Evolutionary conservation across 495 filamentous ascomycete genomes (phyloP).

Genomic region (Aspergillus asperescens): DNA sequence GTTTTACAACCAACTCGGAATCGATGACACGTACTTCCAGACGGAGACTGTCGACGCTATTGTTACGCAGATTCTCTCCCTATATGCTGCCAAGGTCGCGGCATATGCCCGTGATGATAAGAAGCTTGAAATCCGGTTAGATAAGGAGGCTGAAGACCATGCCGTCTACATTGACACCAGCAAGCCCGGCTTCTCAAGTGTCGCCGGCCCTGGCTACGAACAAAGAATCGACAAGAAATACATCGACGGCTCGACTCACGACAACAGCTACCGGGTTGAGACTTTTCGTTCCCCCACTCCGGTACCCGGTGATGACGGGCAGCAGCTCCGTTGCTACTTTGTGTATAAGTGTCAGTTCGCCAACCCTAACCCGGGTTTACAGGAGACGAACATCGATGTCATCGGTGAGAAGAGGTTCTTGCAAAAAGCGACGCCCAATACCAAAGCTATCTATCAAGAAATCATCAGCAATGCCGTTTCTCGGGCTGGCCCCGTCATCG

Average conservation of each 20-base stretch:
- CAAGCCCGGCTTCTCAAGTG: conserved; percentile 69
- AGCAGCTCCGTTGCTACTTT: conserved; percentile 93
- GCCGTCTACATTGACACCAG: conserved; percentile 99
- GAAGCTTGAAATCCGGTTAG: conserved; percentile 84
- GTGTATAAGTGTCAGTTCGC: conserved; percentile 93
- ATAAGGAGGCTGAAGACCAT: conserved; percentile 92
- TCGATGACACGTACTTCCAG: conserved; percentile 98
- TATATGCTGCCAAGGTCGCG: conserved; percentile 96
- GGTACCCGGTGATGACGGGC: conserved; percentile 66
- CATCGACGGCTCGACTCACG: conserved; percentile 62
- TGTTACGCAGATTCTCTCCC: conserved; percentile 86
- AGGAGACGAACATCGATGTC: conserved; percentile 84
- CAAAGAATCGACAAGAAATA: conserved; percentile 94
- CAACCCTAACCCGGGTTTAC: conserved; percentile 59
- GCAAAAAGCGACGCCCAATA: conserved; percentile 92
- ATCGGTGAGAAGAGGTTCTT: conserved; percentile 92
- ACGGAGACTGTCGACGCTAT: conserved; percentile 83
- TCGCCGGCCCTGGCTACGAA: conserved; percentile 82
- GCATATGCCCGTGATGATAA: conserved; percentile 92
- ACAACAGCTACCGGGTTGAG: conserved; percentile 82
- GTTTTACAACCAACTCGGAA: conserved; percentile 97
- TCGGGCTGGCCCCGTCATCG: conserved; percentile 88
- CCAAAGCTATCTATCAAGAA: conserved; percentile 88
- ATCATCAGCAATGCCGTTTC: conserved; percentile 79
- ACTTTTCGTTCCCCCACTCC: conserved; percentile 80